Evolutionary conservation across 306 rosid genomes (phyloP), one percentile per base, ranked within the genome.

Genomic region (Castanospermum australe): DNA sequence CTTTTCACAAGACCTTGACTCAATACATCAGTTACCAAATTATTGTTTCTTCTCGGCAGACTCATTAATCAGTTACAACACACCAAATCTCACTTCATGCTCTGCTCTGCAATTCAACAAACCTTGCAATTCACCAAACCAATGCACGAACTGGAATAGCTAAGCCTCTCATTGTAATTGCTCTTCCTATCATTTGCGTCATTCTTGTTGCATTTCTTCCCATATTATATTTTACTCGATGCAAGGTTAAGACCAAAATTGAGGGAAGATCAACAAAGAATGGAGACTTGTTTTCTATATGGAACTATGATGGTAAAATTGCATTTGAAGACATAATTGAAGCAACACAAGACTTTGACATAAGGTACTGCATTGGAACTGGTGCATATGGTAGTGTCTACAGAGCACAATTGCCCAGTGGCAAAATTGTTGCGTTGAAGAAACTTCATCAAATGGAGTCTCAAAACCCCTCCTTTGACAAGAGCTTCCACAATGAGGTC

Each of bases 281-380:
- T 18, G 66, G 66, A 21, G 24, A 72, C 38, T 20, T 71, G 8
- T 71, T 71, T 36, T 52, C 51, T 17, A 21, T 71, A 52, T 71
- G 64, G 52, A 54, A 71, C 24, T 71, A 33, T 17, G 65, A 71
- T 7, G 51, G 77, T 2, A 71, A 71, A 35, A 57, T 73, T 56
- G 78, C 67, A 24, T 56, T 56, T 39, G 67, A 56, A 24, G 78
- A 57, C 54, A 75, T 74, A 18, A 74, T 74, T 57, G 6, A 57
- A 24, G 78, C 78, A 22, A 56, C 68, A 4, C 30, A 73, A 6
- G 78, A 73, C 30, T 73, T 73, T 59, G 28, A 73, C 2, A 41
- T 57, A 11, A 57, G 9, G 17, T 59, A 79, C 2, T 62, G 73
- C 6, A 79, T 79, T 38, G 39, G 73, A 0, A 38, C 39, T 0